Base-by-base conservation (phyloP, 768 basidiomycete genomes). In the Trametes cubensis region DNA sequence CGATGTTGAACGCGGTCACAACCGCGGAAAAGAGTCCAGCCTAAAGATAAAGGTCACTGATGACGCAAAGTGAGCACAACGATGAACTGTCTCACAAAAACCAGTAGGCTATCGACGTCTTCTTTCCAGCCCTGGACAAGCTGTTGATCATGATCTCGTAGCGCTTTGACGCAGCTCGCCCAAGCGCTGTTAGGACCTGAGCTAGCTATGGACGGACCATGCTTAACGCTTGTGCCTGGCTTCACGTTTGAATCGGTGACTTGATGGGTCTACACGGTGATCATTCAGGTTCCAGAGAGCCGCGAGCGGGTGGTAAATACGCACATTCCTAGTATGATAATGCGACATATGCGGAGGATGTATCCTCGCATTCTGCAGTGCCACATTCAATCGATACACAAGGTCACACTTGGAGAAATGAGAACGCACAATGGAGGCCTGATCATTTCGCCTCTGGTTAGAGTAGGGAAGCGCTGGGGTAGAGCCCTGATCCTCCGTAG, bases 21-120 rank as follows among this genome's bases (percentile, higher is more conserved):
- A 62, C 63, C 2, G 66, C 66, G 1, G 66, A 67, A 54, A 67
- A 67, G 10, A 67, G 49, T 28, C 60, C 66, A 3, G 64, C 53
- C 66, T 67, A 3, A 38, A 42, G 0, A 17, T 8, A 2, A 20
- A 6, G 38, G 42, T 23, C 23, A 46, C 3, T 7, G 39, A 26
- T 10, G 34, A 11, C 34, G 34, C 6, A 11, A 6, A 2, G 2
- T 6, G n/a, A 6, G 26, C 3, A 34, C 2, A 4, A 30, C 15
- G 0, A 18, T 34, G 26, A 2, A 51, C 63, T n/a, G n/a, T 28
- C 28, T 51, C 38, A 64, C 63, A 15, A 64, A 60, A 4, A 64
- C 54, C 13, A 64, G 30, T 5, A 60, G 54, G 38, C 51, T 56
- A 21, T 64, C 63, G 4, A 64, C 53, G 21, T 64, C 63, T 47